Evolutionary conservation across 345 rosid species (phyloP).

Genomic region (Citrus mangshanensis): DNA sequence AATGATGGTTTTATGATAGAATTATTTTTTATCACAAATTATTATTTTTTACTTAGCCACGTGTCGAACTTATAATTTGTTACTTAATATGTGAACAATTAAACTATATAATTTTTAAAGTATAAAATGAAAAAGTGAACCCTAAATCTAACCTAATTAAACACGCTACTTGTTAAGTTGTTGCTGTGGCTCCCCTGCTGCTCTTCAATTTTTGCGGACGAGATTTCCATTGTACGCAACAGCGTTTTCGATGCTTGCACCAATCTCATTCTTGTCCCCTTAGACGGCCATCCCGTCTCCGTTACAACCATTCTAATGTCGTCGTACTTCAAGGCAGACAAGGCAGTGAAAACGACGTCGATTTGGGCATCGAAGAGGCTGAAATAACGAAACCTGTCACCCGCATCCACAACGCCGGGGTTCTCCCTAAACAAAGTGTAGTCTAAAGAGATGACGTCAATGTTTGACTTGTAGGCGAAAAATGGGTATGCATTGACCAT

Average conservation of each 20-base stretch:
- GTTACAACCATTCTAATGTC: constrained; percentile 68
- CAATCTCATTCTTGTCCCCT: constrained; percentile 81
- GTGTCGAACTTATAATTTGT: too few species aligned
- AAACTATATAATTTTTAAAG: too few species aligned
- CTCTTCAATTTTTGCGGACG: constrained; percentile 39
- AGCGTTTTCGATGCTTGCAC: constrained; percentile 66
- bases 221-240: constrained; percentile 89
- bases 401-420: constrained; percentile 82
- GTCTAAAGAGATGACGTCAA: constrained; percentile 83
- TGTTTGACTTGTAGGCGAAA: constrained; percentile 89
- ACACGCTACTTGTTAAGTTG: too few species aligned
- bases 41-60: too few species aligned
- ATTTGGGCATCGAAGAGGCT: constrained; percentile 91
- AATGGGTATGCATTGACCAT: constrained; percentile 92
- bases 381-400: constrained; percentile 70
- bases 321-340: constrained; percentile 49
- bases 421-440: constrained; percentile 87
- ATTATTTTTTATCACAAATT: too few species aligned
- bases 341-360: constrained; percentile 92
- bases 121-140: too few species aligned
- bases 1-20: too few species aligned
- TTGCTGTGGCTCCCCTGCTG: too few species aligned
- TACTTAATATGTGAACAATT: too few species aligned
- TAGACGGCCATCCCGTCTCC: constrained; percentile 95
- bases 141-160: too few species aligned